phyloP scores from a whole-genome alignment of 352 stramenopile species.

The Phytophthora uliginosa region DNA sequence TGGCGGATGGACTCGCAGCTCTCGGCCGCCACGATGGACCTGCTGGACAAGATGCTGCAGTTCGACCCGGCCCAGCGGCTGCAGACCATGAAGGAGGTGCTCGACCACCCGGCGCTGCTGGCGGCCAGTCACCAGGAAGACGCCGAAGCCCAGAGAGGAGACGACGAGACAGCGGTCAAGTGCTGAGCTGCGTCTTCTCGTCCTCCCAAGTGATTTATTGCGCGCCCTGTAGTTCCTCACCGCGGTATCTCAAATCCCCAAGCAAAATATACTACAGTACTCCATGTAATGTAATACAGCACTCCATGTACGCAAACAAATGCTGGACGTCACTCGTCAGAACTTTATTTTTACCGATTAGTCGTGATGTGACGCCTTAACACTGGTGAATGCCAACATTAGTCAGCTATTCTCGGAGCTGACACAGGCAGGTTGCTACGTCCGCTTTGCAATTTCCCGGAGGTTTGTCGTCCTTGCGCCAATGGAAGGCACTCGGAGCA shows the following conservation, averaged over 20 bases:
- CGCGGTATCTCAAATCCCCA: background rate
- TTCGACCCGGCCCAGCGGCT: conserved; percentile 37
- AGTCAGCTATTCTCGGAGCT: conserved; percentile 1
- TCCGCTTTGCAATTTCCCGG: background rate
- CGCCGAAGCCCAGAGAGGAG: background rate
- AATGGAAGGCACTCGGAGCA: conserved; percentile 5
- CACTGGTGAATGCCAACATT: background rate
- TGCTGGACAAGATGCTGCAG: conserved; percentile 48
- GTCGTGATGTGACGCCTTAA: background rate
- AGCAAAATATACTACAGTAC: background rate
- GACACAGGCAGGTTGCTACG: background rate
- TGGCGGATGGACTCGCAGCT: conserved; percentile 41
- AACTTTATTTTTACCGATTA: background rate
- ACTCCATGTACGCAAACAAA: too few species aligned
- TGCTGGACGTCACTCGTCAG: too few species aligned
- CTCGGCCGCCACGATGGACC: conserved; percentile 26
- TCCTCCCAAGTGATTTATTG: conserved; percentile 8
- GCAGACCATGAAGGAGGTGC: conserved; percentile 39
- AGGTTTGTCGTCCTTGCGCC: background rate
- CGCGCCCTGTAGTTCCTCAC: background rate
- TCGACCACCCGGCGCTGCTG: conserved; percentile 29
- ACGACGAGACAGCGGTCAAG: background rate
- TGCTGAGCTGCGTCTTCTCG: background rate
- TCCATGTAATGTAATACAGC: too few species aligned
- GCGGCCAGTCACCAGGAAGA: background rate